Base-by-base conservation (phyloP, 441 rosid species). In the Corymbia calophylla region DNA sequence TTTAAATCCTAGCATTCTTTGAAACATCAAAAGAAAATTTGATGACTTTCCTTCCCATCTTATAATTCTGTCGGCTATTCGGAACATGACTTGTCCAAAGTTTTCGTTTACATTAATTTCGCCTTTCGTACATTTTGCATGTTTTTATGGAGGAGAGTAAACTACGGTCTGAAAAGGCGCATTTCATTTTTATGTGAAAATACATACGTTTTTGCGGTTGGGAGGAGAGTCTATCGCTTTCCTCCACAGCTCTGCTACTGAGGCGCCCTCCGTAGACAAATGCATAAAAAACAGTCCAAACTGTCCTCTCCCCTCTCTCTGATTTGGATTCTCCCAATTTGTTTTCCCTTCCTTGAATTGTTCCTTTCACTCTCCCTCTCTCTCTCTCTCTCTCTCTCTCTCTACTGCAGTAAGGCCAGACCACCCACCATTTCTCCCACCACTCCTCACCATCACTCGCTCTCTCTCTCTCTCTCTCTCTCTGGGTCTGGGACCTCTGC, bases 291-390 rank as follows among this genome's bases (percentile, higher is more conserved):
- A 73, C 14, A 12, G 84, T 44, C 51, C 51, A 27, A 53, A 27
- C 88, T 87, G 91, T 80, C 93, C 91, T 77, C 84, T 29, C 23
- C 51, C 56, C 25, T 64, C 44, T 35, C 84, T 87, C 66, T 87
- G 84, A 62, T 91, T 88, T 93, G 94, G 91, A 93, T 91, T 90
- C 91, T 90, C 93, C 93, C 87, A 85, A 90, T 90, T 93, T 92
- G 92, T 91, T 93, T 92, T 90, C 91, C 90, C 90, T 84, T 81
- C 86, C 90, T 39, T 89, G 95, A 91, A 55, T 92, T 92, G 95
- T 95, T 95, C 93, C 91, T 95, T 94, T 94, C 96, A 93, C 64
- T 54, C 49, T 27, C 90, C 89, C 66, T 88, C 27, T 17, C 91
- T 62, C 87, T 87, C 87, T 73, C 39, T 32, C 56, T 49, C 68